Percentiles rank a stretch among this genome's conserved stretches.
phyloP scores from a whole-genome alignment of 2,329 filamentous ascomycete genomes.

The Colletotrichum tropicale region DNA sequence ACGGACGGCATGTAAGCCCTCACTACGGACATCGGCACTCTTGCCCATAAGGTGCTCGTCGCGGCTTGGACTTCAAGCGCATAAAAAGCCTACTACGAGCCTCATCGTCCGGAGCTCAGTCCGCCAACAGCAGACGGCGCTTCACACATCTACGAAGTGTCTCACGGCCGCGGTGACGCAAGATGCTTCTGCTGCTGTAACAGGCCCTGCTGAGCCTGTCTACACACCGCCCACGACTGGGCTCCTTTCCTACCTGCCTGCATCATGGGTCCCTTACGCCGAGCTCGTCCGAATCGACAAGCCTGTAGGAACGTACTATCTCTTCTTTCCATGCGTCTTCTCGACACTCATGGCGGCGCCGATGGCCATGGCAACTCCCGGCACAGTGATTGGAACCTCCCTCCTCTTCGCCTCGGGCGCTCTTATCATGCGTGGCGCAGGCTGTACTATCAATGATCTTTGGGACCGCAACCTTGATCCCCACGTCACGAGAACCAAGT shows the following conservation, averaged over 20 bases:
- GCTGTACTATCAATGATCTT: slow-evolving; percentile 89
- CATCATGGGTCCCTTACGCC: slow-evolving; percentile 77
- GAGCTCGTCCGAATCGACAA: slow-evolving; percentile 84
- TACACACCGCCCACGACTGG: slow-evolving; percentile 77
- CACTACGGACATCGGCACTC: neutral
- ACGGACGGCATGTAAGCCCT: neutral
- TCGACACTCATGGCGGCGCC: slow-evolving; percentile 82
- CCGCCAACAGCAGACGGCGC: neutral
- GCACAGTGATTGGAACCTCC: slow-evolving; percentile 67
- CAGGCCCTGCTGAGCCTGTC: slow-evolving; percentile 25
- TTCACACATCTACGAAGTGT: slow-evolving; percentile 14
- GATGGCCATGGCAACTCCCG: slow-evolving; percentile 63
- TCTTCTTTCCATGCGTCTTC: slow-evolving; percentile 86
- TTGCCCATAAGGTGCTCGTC: neutral
- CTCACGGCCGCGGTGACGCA: slow-evolving; percentile 1
- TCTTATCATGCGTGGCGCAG: slow-evolving; percentile 84
- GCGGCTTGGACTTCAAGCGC: neutral
- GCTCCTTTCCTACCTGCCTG: slow-evolving; percentile 71
- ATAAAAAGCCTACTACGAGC: neutral
- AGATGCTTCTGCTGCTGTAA: slow-evolving; percentile 12
- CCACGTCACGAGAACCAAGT: slow-evolving; percentile 75
- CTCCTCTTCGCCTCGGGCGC: slow-evolving; percentile 77
- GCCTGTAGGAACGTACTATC: slow-evolving; percentile 81
- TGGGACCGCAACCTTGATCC: slow-evolving; percentile 90
- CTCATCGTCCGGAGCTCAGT: neutral